phyloP scores from a whole-genome alignment of 192 early-diverging fungal genomes.

The Backusella liffmaniae region DNA sequence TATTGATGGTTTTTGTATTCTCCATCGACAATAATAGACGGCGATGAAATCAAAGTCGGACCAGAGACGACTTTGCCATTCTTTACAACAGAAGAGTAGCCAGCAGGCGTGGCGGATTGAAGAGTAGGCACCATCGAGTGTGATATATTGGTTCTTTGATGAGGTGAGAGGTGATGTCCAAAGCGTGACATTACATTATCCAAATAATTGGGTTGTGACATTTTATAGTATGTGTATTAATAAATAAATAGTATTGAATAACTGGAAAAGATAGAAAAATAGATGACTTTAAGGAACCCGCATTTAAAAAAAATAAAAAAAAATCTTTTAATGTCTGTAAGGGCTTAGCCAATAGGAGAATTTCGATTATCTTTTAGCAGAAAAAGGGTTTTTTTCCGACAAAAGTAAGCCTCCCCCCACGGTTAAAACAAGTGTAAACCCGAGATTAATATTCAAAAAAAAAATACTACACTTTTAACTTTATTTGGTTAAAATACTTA shows the following conservation, averaged over 20 bases:
- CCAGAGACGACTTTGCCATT: neutral
- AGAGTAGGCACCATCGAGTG: slow-evolving; percentile 10
- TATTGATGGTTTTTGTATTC: neutral
- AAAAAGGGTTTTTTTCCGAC: neutral
- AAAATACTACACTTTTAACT: neutral
- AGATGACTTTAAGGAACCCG: neutral
- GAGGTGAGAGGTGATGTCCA: slow-evolving; percentile 16
- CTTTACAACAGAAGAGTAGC: neutral
- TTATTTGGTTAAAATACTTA: neutral
- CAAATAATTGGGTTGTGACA: slow-evolving; percentile 16
- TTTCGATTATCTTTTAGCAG: neutral
- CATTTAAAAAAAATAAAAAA: neutral
- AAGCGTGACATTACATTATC: slow-evolving; percentile 23
- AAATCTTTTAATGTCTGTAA: neutral
- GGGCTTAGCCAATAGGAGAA: neutral
- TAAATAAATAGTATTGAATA: neutral
- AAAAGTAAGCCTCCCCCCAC: neutral
- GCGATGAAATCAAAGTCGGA: neutral
- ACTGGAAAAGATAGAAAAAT: neutral
- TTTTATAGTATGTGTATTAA: neutral
- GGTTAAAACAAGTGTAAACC: neutral
- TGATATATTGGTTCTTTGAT: slow-evolving; percentile 16
- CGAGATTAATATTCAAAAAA: neutral
- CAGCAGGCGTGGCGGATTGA: slow-evolving; percentile 11
- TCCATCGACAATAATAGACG: neutral